phyloP scores from a whole-genome alignment of 495 filamentous ascomycete species.

The Xylaria telfairii region DNA sequence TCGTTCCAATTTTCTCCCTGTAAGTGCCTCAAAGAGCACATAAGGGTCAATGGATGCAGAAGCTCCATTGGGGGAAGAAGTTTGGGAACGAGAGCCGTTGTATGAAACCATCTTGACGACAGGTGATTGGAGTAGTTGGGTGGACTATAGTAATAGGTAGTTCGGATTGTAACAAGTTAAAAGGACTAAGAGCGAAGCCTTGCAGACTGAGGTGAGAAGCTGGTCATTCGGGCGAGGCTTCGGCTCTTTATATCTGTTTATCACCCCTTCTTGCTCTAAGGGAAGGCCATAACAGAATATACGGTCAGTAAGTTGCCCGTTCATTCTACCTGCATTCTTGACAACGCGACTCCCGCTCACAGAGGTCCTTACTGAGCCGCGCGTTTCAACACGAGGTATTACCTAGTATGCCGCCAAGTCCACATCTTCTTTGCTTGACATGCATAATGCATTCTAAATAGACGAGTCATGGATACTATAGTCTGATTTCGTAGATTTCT shows the following conservation, averaged over 20 bases:
- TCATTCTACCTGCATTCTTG: neutral
- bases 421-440: neutral
- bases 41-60: conserved; percentile 43
- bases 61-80: conserved; percentile 22
- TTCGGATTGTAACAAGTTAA: neutral
- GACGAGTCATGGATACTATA: neutral
- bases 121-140: neutral
- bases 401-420: neutral
- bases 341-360: neutral
- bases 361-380: conserved; percentile 20
- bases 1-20: conserved; percentile 38
- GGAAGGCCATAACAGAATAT: neutral
- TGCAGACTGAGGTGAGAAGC: conserved; percentile 7
- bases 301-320: neutral
- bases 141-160: neutral
- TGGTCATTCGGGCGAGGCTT: neutral
- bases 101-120: conserved; percentile 35
- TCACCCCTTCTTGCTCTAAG: neutral
- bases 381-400: neutral
- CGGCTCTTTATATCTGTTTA: conserved; percentile 6
- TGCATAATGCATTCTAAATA: conserved; percentile 5
- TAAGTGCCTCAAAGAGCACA: conserved; percentile 44
- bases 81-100: conserved; percentile 28
- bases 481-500: neutral
- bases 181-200: neutral